phyloP scores from a whole-genome alignment of 179 eudicot species.

The Gypsophila paniculata region DNA sequence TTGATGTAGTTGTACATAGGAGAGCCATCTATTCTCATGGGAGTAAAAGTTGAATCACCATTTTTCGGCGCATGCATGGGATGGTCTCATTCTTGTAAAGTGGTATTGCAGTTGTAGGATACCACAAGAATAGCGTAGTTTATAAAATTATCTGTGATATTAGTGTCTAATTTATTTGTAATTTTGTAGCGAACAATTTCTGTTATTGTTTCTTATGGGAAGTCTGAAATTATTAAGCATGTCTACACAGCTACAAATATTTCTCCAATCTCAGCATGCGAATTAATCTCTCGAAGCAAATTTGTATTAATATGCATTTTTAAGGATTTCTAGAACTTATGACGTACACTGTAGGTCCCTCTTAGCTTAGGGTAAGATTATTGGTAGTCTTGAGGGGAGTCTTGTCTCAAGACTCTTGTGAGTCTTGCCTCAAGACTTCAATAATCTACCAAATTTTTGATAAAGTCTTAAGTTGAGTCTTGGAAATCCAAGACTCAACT shows the following conservation, averaged over 20 bases:
- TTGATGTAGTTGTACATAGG: constrained; percentile 23
- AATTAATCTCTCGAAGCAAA: no score
- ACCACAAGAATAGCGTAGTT: constrained; percentile 15
- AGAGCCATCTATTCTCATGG: constrained; percentile 15
- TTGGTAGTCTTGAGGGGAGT: no score
- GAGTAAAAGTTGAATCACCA: constrained; percentile 21
- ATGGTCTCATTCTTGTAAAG: constrained; percentile 32
- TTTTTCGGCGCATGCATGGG: constrained; percentile 19
- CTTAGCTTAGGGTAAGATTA: no score
- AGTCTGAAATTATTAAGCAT: not conserved
- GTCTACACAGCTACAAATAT: not conserved
- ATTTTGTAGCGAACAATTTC: constrained; percentile 17
- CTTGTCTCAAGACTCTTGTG: no score
- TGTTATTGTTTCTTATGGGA: not conserved
- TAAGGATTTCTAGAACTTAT: no score
- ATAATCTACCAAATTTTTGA: no score
- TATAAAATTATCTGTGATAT: constrained; percentile 22
- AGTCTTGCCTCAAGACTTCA: no score
- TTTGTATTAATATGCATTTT: no score
- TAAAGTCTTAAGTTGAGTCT: no score
- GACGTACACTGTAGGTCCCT: no score
- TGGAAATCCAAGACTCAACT: no score
- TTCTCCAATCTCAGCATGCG: not conserved
- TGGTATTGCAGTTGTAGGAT: constrained; percentile 28
- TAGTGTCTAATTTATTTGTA: constrained; percentile 11